Conservation (phyloP, 352 stramenopile species). For the Elongisporangium prolatum region DNA sequence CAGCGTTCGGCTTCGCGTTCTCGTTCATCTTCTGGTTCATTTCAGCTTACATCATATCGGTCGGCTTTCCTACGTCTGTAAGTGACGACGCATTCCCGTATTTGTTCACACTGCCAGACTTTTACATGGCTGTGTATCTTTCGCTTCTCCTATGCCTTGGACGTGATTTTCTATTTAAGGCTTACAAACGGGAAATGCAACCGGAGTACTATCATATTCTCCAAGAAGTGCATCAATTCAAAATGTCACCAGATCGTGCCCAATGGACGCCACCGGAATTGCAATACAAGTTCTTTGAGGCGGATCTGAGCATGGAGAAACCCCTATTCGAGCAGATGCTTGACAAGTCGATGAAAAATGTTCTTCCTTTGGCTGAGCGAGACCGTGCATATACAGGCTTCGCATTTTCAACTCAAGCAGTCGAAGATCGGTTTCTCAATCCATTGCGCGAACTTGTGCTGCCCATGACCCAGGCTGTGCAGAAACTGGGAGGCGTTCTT, state of each 20-base stretch:
- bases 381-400: constrained; percentile 76
- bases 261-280: constrained; percentile 63
- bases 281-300: constrained; percentile 66
- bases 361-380: constrained; percentile 13
- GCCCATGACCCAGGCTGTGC: constrained; percentile 49
- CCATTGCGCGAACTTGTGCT: constrained; percentile 70
- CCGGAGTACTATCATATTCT: constrained; percentile 88
- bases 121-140: constrained; percentile 76
- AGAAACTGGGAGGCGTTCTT: constrained; percentile 3
- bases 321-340: constrained; percentile 48
- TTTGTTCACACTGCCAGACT: constrained; percentile 63
- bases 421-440: constrained; percentile 80
- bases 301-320: constrained; percentile 53
- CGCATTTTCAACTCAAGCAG: constrained; percentile 73
- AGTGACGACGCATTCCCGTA: constrained; percentile 76
- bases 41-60: constrained; percentile 56
- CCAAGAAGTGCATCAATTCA: constrained; percentile 62
- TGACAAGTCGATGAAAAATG: neutral
- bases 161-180: constrained; percentile 80
- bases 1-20: constrained; percentile 38
- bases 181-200: constrained; percentile 77
- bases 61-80: constrained; percentile 47
- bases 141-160: constrained; percentile 65
- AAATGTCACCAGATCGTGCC: constrained; percentile 32
- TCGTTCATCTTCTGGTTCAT: constrained; percentile 80